Percentiles rank a stretch among this genome's conserved stretches.
Conservation (phyloP, 2,329 filamentous ascomycete species). For the Trichoderma atrobrunneum region DNA sequence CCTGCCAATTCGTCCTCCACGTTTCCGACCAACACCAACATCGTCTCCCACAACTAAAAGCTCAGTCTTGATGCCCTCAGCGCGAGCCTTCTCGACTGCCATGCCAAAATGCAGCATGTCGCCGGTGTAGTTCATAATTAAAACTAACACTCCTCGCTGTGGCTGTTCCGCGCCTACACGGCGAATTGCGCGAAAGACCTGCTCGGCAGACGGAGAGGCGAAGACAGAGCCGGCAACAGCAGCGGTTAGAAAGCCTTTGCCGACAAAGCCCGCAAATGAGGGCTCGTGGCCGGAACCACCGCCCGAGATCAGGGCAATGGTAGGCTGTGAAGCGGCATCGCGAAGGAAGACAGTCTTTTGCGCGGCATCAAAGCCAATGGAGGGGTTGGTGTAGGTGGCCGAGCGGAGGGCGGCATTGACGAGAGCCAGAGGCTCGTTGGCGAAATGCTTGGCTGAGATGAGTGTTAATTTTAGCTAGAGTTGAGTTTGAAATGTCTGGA, state of each 20-base stretch:
- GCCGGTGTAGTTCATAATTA: constrained; percentile 74
- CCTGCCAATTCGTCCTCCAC: constrained; percentile 68
- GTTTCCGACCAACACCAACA: constrained; percentile 64
- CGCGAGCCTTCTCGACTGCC: constrained; percentile 70
- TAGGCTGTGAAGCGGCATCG: constrained; percentile 21
- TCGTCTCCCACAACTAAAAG: constrained; percentile 74
- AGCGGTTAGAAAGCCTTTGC: constrained; percentile 64
- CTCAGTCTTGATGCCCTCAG: constrained; percentile 56
- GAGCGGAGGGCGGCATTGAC: constrained; percentile 27
- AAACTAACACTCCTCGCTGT: constrained; percentile 63
- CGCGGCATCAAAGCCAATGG: constrained; percentile 26
- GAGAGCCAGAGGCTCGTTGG: constrained; percentile 24
- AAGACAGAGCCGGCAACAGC: constrained; percentile 74
- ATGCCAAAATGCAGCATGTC: constrained; percentile 73
- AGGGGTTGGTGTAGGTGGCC: constrained; percentile 30
- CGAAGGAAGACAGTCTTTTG: constrained; percentile 29
- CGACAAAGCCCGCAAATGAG: constrained; percentile 68
- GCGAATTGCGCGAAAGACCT: constrained; percentile 63
- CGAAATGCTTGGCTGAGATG: constrained; percentile 25
- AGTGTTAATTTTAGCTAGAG: background rate
- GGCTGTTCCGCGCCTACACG: constrained; percentile 49
- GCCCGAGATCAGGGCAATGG: constrained; percentile 45
- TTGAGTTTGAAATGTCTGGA: too few species aligned
- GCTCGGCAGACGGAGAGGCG: constrained; percentile 69
- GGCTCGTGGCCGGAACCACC: constrained; percentile 74